Base-by-base conservation (phyloP, 805 yeast species). In the Barnettozyma botsteinii region DNA sequence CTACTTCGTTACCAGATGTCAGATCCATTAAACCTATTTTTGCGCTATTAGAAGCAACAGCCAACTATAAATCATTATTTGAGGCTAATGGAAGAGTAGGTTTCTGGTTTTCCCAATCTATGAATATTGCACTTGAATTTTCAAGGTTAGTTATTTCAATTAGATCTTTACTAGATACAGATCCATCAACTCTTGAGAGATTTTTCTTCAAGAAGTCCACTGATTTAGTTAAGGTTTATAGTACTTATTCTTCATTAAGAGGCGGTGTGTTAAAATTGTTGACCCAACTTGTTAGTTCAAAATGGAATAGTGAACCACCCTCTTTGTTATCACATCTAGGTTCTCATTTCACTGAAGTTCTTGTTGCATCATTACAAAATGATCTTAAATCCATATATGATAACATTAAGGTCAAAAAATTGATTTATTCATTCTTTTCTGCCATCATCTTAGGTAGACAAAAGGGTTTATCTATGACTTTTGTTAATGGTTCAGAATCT, bases 281-380 rank as follows among this genome's bases (percentile, higher is more conserved):
- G 14, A 73, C 81, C 5, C 65, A 72, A 5, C 57, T 85, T 31
- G 77, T 84, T 2, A 67, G 66, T 31, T 79, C 78, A 0, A 61
- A 65, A 3, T 77, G 85, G 81, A 66, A 67, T 7, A 62, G 64
- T 5, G 78, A 75, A 21, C 74, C 80, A 25, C 95, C 95, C 4
- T 87, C 96, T 1, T 62, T 91, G 35, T 66, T 91, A 29, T 84
- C 97, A 0, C 86, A 86, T 56, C 62, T 91, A 39, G 93, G 95
- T 4, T 66, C 72, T n/a, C 66, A 70, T 15, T 71, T 75, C 48
- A 73, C 95, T 0, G 71, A 70, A 21, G 60, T 75, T 4, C 66
- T 91, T 22, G 64, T 85, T 9, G 66, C 69, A n/a, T 70, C 81
- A 1, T 57, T 91, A 22, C 72, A 78, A 0, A 48, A 69, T 0